phyloP scores from a whole-genome alignment of 2,329 filamentous ascomycete genomes.

The Colletotrichum higginsianum region DNA sequence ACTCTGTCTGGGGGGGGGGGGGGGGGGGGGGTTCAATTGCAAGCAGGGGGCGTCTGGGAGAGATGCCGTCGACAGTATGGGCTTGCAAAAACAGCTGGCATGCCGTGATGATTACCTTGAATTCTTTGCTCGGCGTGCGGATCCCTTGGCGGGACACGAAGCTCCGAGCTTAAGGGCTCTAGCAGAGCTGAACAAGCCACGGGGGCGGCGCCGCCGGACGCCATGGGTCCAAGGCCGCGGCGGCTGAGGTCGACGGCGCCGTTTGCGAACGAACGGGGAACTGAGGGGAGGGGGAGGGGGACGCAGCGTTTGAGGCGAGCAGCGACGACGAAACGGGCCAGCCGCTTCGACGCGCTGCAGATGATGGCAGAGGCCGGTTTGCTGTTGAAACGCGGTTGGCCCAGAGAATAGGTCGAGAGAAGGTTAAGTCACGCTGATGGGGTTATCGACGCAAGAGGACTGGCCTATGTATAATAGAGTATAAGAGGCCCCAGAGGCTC shows the following conservation, averaged over 20 bases:
- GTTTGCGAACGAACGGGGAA: slow-evolving; percentile 26
- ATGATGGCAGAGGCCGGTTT: slow-evolving; percentile 1
- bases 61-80: background rate
- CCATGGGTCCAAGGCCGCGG: slow-evolving; percentile 1
- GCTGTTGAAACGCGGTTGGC: slow-evolving; percentile 3
- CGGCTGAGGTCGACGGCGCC: slow-evolving; percentile 17
- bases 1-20: background rate
- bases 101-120: slow-evolving; percentile 14
- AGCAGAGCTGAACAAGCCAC: slow-evolving; percentile 11
- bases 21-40: background rate
- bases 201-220: slow-evolving; percentile 13
- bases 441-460: background rate
- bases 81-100: slow-evolving; percentile 20
- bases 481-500: background rate
- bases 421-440: background rate
- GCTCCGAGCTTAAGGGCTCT: background rate
- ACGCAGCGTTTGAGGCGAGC: slow-evolving; percentile 24
- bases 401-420: background rate
- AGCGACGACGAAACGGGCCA: slow-evolving; percentile 26
- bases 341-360: slow-evolving; percentile 24
- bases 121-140: background rate
- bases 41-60: background rate
- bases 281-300: slow-evolving; percentile 4
- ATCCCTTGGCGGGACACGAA: background rate
- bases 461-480: background rate